phyloP scores from a whole-genome alignment of 345 rosid genomes.

The Brassica incana region DNA sequence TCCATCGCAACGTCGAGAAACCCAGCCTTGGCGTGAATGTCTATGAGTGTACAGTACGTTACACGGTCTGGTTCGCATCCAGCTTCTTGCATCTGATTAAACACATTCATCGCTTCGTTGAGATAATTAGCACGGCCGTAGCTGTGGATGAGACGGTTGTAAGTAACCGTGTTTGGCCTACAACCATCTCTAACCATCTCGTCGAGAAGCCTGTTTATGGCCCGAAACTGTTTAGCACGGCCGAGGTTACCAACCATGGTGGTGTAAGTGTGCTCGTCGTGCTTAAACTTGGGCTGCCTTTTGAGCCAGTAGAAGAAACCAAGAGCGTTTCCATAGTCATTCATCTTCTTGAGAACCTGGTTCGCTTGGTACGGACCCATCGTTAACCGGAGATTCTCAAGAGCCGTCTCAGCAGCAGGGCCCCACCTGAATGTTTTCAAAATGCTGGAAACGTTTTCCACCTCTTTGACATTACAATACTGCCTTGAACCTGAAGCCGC shows the following conservation, averaged over 20 bases:
- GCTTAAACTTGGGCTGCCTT: slow-evolving; percentile 67
- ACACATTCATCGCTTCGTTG: slow-evolving; percentile 69
- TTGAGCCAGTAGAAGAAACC: slow-evolving; percentile 88
- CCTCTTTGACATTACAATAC: slow-evolving; percentile 22
- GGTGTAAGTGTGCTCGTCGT: slow-evolving; percentile 89
- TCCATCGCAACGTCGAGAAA: slow-evolving; percentile 87
- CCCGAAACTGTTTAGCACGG: slow-evolving; percentile 71
- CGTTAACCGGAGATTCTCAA: slow-evolving; percentile 47
- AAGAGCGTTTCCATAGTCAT: slow-evolving; percentile 75
- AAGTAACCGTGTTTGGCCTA: slow-evolving; percentile 86
- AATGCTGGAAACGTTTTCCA: slow-evolving; percentile 60
- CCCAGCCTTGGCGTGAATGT: slow-evolving; percentile 95
- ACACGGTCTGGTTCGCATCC: slow-evolving; percentile 90
- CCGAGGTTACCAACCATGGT: slow-evolving; percentile 96
- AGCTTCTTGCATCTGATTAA: slow-evolving; percentile 69
- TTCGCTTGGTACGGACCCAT: slow-evolving; percentile 88
- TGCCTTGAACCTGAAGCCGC: slow-evolving; percentile 32
- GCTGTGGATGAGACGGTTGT: slow-evolving; percentile 87
- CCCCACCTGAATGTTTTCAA: slow-evolving; percentile 69
- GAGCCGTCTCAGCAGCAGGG: slow-evolving; percentile 69
- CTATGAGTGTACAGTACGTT: slow-evolving; percentile 86
- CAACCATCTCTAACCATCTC: slow-evolving; percentile 87
- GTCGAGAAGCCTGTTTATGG: slow-evolving; percentile 67
- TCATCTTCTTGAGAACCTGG: slow-evolving; percentile 81
- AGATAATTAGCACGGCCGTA: slow-evolving; percentile 92